Evolutionary conservation across 1,284 basidiomycete genomes (phyloP), one percentile per base, ranked within the genome.

Genomic region (Irpex sp.): DNA sequence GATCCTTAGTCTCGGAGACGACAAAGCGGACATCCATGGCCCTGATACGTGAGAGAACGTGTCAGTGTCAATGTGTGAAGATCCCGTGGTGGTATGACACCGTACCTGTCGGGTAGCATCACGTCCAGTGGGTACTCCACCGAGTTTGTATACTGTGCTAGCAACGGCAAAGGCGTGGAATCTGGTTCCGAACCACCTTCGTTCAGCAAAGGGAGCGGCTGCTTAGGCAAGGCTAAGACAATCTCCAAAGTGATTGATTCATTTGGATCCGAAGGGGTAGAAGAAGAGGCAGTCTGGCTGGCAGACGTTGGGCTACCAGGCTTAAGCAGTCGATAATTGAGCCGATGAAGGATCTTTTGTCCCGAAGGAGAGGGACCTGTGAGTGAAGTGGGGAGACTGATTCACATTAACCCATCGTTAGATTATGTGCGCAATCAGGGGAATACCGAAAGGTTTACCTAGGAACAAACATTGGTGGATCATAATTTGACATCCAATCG

Each of bases 101-200:
- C 79, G 59, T 61, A 85, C 86, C 84, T 78, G 67, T 87, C 81
- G 50, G 87, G 87, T 65, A 89, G 73, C 77, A 87, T 76, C 36
- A 88, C 56, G 68, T 88, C 79, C 26, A 83, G 54, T 17, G 68
- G 68, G 11, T 69, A 70, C 68, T 80, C 74, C 46, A 68, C 66
- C 51, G 78, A 76, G 50, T 68, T 66, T 62, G 69, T 71, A 63
- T 76, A 80, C 26, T 67, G 70, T 56, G 73, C 65, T 17, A 67
- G 47, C 5, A 63, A 15, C 19, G 56, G 17, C 7, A 60, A 26
- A 19, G 26, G 36, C 11, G n/a, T 7, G 43, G 57, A 43, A 33
- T 47, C 36, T 47, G 26, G 26, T 2, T 26, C 26, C 26, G 33
- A 17, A n/a, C 7, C n/a, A 43, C 21, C 35, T 19, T 62, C 59